A percentile compares a stretch with the other conserved stretches of the same genome.
phyloP scores from a whole-genome alignment of 768 basidiomycete species.

The Lactarius psammicola region DNA sequence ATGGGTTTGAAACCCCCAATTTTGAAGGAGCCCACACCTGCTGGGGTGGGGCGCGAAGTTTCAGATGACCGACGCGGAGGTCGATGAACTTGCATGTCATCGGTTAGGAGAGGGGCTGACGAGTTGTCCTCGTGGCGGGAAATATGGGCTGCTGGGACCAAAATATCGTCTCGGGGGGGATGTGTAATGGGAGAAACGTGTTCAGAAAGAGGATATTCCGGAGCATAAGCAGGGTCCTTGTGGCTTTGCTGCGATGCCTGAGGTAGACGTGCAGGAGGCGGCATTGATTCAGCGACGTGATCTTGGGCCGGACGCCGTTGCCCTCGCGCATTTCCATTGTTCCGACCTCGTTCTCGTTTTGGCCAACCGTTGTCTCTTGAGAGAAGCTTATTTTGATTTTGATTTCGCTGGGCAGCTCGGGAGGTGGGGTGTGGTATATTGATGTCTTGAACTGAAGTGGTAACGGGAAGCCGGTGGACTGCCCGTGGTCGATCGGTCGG shows the following conservation, averaged over 20 bases:
- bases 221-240: not conserved
- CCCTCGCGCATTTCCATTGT: slow-evolving; percentile 22
- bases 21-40: slow-evolving; percentile 34
- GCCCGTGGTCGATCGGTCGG: slow-evolving; percentile 51
- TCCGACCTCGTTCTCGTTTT: slow-evolving; percentile 26
- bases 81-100: slow-evolving; percentile 17
- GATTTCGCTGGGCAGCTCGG: slow-evolving; percentile 17
- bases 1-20: slow-evolving; percentile 68
- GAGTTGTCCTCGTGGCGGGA: slow-evolving; percentile 16
- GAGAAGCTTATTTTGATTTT: slow-evolving; percentile 23
- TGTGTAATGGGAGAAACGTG: not conserved
- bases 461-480: slow-evolving; percentile 61
- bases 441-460: slow-evolving; percentile 41
- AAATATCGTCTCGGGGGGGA: slow-evolving; percentile 17
- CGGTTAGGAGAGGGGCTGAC: slow-evolving; percentile 1
- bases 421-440: slow-evolving; percentile 17
- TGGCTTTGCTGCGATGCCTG: slow-evolving; percentile 9
- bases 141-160: slow-evolving; percentile 13
- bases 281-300: slow-evolving; percentile 21
- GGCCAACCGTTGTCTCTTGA: slow-evolving; percentile 31
- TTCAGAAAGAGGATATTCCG: slow-evolving; percentile 13
- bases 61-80: slow-evolving; percentile 15
- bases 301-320: slow-evolving; percentile 12
- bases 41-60: slow-evolving; percentile 7
- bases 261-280: slow-evolving; percentile 25